Evolutionary conservation across 345 rosid genomes (phyloP).

Genomic region (Brassica carinata): DNA sequence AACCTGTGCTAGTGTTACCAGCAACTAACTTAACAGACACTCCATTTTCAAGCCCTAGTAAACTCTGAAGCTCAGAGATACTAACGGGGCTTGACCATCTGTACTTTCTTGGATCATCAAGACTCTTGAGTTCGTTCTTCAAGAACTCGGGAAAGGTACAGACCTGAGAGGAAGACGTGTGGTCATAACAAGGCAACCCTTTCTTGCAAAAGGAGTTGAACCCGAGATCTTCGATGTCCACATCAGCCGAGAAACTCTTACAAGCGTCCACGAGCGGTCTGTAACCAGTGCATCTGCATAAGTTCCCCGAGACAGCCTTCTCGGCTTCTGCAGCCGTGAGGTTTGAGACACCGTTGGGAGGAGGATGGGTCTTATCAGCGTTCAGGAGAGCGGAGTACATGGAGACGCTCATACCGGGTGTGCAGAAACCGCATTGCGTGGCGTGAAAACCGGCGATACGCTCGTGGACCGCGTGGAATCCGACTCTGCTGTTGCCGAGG

Average conservation of each 20-base stretch:
- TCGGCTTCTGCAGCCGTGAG: slow-evolving; percentile 78
- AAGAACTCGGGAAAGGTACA: slow-evolving; percentile 64
- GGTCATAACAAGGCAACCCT: slow-evolving; percentile 58
- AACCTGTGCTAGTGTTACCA: slow-evolving; percentile 78
- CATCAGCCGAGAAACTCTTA: slow-evolving; percentile 78
- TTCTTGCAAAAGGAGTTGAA: slow-evolving; percentile 71
- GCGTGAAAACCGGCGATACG: slow-evolving; percentile 83
- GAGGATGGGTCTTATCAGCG: slow-evolving; percentile 61
- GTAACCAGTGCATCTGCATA: slow-evolving; percentile 94
- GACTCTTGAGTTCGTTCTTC: slow-evolving; percentile 50
- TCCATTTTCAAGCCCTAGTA: slow-evolving; percentile 42
- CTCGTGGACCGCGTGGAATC: slow-evolving; percentile 84
- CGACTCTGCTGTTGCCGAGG: slow-evolving; percentile 72
- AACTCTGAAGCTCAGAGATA: slow-evolving; percentile 52
- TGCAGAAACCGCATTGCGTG: slow-evolving; percentile 93
- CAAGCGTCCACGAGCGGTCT: slow-evolving; percentile 85
- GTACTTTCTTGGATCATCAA: slow-evolving; percentile 49
- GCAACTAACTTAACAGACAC: slow-evolving; percentile 56
- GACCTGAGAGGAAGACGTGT: slow-evolving; percentile 30
- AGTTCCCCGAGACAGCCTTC: slow-evolving; percentile 69
- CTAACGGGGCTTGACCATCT: slow-evolving; percentile 60
- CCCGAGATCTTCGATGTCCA: slow-evolving; percentile 91
- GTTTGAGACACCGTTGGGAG: slow-evolving; percentile 67
- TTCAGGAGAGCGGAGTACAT: slow-evolving; percentile 72
- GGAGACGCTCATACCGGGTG: slow-evolving; percentile 91